Evolutionary conservation across 2,329 filamentous ascomycete species (phyloP), one percentile per base, ranked within the genome.

Genomic region (Lachnellula cervina): DNA sequence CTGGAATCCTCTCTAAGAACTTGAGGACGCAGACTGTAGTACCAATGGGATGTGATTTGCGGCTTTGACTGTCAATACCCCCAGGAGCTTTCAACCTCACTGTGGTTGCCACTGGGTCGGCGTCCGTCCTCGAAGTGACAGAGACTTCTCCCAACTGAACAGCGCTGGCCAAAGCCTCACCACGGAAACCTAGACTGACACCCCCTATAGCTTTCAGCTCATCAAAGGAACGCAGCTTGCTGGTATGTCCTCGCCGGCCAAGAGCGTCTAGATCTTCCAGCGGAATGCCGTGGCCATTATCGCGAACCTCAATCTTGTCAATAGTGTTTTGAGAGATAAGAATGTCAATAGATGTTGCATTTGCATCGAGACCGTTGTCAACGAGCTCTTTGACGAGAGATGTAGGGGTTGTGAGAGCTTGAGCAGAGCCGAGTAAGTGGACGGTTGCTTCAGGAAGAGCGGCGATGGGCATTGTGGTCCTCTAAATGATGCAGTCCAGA

Each of bases 341-440:
- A 23, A 92, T 73, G 51, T 88, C 81, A 55, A 93, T 75, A 2
- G 78, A 79, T 2, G 80, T 86, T 13, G 88, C 87, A 51, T 78
- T 75, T 7, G 88, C 86, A 69, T 93, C 88, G 19, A 92, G 78
- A 44, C 87, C 79, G 69, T 93, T 92, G 63, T 92, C 89, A 34
- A 92, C 70, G 4, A 92, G 81, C 70, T 92, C 89, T 67, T 92
- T 92, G 63, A 90, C 80, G 2, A 89, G 72, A 11, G 80, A 79
- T 13, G 76, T 72, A 0, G 88, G 79, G 7, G 81, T 80, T 5
- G 79, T 75, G 49, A 91, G 77, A 46, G 79, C 76, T 62, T 84
- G 76, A 2, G 81, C 76, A 7, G 87, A 83, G 37, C 83, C 80
- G 6, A 92, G 74, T 11, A 81, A 77, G 47, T 78, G 77, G 21